These are phyloP conservation scores for Aspergillus pseudotamarii DNA, from an alignment of 2,329 filamentous ascomycete species.

Conservation along the genomic window DNA sequence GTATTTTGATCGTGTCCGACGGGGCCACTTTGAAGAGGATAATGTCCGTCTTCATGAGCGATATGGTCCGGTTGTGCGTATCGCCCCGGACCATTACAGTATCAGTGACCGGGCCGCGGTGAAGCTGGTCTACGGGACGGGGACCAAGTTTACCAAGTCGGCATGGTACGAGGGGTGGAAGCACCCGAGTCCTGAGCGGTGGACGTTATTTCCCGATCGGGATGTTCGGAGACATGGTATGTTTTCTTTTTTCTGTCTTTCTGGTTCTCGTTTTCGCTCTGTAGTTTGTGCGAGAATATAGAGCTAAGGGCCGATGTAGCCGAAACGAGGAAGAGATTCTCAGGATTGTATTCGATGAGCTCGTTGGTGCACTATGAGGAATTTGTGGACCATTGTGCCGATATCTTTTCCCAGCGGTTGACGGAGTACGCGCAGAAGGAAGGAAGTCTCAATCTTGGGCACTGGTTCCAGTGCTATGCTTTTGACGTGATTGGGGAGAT, in stretches of 20 bases:
- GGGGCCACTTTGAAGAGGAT: conserved; percentile 42
- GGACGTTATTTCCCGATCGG: conserved; percentile 37
- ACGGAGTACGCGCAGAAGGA: conserved; percentile 37
- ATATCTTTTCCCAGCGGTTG: conserved; percentile 44
- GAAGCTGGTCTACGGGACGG: conserved; percentile 47
- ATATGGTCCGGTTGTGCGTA: conserved; percentile 50
- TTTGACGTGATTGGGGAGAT: conserved; percentile 55
- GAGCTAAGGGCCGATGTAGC: conserved; percentile 22
- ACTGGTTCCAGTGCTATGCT: conserved; percentile 44
- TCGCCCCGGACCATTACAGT: conserved; percentile 53
- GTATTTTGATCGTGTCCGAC: conserved; percentile 43
- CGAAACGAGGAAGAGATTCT: conserved; percentile 42
- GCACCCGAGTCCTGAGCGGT: conserved; percentile 31
- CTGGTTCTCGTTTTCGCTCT: background rate
- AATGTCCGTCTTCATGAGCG: conserved; percentile 44
- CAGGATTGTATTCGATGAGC: conserved; percentile 52
- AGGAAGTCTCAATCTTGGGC: conserved; percentile 38
- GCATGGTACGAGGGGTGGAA: conserved; percentile 40
- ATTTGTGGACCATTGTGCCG: conserved; percentile 52
- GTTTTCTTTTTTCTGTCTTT: background rate
- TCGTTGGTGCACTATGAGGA: conserved; percentile 53
- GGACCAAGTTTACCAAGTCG: conserved; percentile 44
- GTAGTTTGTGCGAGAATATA: background rate
- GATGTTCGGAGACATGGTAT: conserved; percentile 42
- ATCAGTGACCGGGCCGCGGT: conserved; percentile 46